phyloP scores from a whole-genome alignment of 179 eudicot genomes.

The Beta corolliflora region DNA sequence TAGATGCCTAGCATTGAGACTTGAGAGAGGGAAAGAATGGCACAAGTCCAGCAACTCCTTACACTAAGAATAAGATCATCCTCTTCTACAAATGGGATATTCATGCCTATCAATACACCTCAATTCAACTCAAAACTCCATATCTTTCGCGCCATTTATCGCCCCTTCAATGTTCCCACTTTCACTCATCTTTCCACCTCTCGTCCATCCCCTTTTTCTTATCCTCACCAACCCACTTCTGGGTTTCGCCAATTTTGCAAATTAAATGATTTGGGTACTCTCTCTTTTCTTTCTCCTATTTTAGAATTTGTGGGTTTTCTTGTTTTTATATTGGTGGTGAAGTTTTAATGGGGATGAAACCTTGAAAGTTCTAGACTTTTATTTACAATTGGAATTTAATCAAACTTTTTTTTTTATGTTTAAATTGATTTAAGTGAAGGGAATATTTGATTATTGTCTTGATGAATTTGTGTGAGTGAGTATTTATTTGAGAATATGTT shows the following conservation, averaged over 20 bases:
- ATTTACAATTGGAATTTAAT: neutral
- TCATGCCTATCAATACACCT: slow-evolving; percentile 7
- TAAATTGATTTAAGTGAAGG: neutral
- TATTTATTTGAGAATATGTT: neutral
- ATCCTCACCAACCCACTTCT: slow-evolving; percentile 21
- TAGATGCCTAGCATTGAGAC: no score
- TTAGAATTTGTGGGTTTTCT: neutral
- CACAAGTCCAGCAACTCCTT: slow-evolving; percentile 26
- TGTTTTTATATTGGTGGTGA: neutral
- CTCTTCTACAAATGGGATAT: neutral
- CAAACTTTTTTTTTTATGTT: neutral
- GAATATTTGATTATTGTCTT: neutral
- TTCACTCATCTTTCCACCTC: slow-evolving; percentile 3
- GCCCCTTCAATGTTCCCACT: no score
- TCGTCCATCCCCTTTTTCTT: slow-evolving; percentile 3
- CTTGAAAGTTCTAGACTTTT: slow-evolving; percentile 7
- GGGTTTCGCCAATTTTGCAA: slow-evolving; percentile 35
- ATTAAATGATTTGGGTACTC: slow-evolving; percentile 36
- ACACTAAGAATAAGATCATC: slow-evolving; percentile 11
- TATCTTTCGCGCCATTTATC: slow-evolving; percentile 30
- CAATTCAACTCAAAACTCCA: slow-evolving; percentile 13
- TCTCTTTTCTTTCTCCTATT: neutral
- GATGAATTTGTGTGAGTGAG: neutral
- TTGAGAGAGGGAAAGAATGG: slow-evolving; percentile 25
- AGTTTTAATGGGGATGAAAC: neutral